phyloP scores from a whole-genome alignment of 192 early-diverging fungal genomes.

The Pilobolus umbonatus region DNA sequence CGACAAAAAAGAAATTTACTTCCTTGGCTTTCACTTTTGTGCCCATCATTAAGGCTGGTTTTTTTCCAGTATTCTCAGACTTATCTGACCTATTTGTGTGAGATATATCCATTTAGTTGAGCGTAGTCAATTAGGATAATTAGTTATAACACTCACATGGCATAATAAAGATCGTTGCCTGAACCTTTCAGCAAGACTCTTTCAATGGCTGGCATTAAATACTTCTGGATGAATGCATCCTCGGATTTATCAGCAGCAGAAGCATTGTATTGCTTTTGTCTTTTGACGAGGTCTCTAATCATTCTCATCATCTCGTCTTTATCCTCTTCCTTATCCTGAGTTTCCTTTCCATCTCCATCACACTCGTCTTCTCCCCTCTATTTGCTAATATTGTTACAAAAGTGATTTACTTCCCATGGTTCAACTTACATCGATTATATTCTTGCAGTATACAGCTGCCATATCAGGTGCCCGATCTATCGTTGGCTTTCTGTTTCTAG shows the following conservation, averaged over 20 bases:
- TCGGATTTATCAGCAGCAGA: not conserved
- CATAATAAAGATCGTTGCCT: not conserved
- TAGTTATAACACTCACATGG: conserved; percentile 2
- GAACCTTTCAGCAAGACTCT: not conserved
- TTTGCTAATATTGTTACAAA: not conserved
- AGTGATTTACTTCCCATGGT: not conserved
- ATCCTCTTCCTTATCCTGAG: not conserved
- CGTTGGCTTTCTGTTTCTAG: not conserved
- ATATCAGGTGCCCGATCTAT: not conserved
- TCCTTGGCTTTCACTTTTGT: not conserved
- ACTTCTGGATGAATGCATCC: not conserved
- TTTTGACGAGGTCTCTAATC: not conserved
- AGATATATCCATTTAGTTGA: not conserved
- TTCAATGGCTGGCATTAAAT: not conserved
- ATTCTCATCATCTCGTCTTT: not conserved
- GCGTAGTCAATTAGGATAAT: not conserved
- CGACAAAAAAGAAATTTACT: conserved; percentile 1
- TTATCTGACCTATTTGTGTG: not conserved
- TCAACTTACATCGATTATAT: conserved; percentile 1
- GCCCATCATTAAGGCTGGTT: not conserved
- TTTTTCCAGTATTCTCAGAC: not conserved
- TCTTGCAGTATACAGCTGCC: not conserved
- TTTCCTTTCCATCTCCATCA: not conserved
- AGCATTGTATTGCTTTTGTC: not conserved
- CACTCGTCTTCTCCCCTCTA: not conserved